Percentiles rank a stretch among this genome's conserved stretches.
Conservation (phyloP, 2,329 filamentous ascomycete genomes). For the Cyanodermella asteris region DNA sequence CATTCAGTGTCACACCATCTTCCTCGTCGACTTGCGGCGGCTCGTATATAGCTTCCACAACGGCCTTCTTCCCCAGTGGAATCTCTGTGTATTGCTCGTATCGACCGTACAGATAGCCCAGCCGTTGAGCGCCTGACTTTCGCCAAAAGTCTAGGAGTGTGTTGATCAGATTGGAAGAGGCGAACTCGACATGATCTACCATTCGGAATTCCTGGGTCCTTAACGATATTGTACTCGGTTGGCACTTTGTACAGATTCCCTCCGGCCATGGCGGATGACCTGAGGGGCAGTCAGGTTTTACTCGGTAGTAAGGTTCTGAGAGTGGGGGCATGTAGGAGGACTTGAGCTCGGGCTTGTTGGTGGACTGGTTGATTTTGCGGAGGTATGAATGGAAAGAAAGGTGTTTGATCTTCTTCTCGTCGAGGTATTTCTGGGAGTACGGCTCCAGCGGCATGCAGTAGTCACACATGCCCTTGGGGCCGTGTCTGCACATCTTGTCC, state of each 20-base stretch:
- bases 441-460: slow-evolving; percentile 96
- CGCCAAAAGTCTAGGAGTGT: slow-evolving; percentile 85
- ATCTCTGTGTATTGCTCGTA: slow-evolving; percentile 85
- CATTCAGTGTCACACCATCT: slow-evolving; percentile 65
- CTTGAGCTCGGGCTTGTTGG: slow-evolving; percentile 85
- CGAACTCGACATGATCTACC: slow-evolving; percentile 97
- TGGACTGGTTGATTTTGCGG: slow-evolving; percentile 83
- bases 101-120: slow-evolving; percentile 78
- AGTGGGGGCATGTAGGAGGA: slow-evolving; percentile 92
- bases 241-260: slow-evolving; percentile 94
- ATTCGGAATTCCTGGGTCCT: slow-evolving; percentile 87
- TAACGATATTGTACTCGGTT: slow-evolving; percentile 86
- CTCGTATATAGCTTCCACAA: slow-evolving; percentile 94
- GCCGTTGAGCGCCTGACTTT: slow-evolving; percentile 56
- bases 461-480: slow-evolving; percentile 95
- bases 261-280: slow-evolving; percentile 88
- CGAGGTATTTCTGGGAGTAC: slow-evolving; percentile 70
- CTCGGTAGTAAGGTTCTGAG: slow-evolving; percentile 77
- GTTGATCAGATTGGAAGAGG: slow-evolving; percentile 64
- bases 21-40: slow-evolving; percentile 74
- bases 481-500: slow-evolving; percentile 89
- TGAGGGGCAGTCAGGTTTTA: slow-evolving; percentile 71
- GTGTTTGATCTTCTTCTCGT: slow-evolving; percentile 97
- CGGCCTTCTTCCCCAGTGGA: slow-evolving; percentile 78
- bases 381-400: slow-evolving; percentile 88